These are phyloP conservation scores for Epichloe sibirici DNA, from an alignment of 2,329 filamentous ascomycete genomes.

Conservation along the genomic window DNA sequence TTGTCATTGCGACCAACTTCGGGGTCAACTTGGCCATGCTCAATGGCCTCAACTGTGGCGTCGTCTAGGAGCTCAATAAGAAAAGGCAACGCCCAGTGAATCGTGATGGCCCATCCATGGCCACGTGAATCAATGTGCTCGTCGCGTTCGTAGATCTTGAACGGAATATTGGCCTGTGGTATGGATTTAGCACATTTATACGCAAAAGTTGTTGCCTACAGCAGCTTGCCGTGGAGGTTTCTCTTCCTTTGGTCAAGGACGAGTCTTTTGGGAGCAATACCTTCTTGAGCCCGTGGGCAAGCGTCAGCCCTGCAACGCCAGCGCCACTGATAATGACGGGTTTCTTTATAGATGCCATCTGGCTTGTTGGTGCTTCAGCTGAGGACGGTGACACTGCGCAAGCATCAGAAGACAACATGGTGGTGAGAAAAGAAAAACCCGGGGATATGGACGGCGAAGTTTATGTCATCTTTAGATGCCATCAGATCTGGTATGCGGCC, in stretches of 20 bases:
- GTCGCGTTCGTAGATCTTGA: slow-evolving; percentile 21
- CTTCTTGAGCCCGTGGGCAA: slow-evolving; percentile 26
- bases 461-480: neutral
- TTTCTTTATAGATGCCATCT: slow-evolving; percentile 6
- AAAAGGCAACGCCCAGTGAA: slow-evolving; percentile 41
- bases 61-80: slow-evolving; percentile 15
- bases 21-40: slow-evolving; percentile 18
- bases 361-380: neutral
- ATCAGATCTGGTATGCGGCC: neutral
- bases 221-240: too few relatives aligned
- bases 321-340: slow-evolving; percentile 26
- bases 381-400: neutral
- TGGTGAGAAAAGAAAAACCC: too few relatives aligned
- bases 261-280: slow-evolving; percentile 8
- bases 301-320: slow-evolving; percentile 23
- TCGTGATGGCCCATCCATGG: slow-evolving; percentile 47
- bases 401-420: too few relatives aligned
- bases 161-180: slow-evolving; percentile 17
- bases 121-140: slow-evolving; percentile 16
- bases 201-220: too few relatives aligned
- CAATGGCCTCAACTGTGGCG: slow-evolving; percentile 12
- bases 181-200: neutral
- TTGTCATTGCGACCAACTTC: slow-evolving; percentile 27
- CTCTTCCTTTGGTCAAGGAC: neutral
- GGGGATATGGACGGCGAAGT: too few relatives aligned